These are phyloP conservation scores for Phaeosphaeriaceae sp. DNA, from an alignment of 2,329 filamentous ascomycete genomes.

Conservation along the genomic window DNA sequence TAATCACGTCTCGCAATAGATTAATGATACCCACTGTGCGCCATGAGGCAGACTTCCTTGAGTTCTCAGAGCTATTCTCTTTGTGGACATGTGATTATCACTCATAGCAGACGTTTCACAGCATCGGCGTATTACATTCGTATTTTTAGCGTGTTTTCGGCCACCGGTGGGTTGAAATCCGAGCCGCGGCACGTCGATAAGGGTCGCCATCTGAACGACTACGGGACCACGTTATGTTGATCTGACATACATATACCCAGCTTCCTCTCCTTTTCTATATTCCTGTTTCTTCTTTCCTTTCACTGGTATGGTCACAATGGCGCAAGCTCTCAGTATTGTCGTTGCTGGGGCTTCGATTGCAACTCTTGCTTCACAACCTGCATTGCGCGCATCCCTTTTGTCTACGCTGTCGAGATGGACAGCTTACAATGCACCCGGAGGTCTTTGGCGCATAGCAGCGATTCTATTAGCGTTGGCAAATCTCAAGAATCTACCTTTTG, in stretches of 20 bases:
- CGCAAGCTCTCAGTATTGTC: conserved; percentile 24
- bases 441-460: conserved; percentile 43
- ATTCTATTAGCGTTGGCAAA: conserved; percentile 59
- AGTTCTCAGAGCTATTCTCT: not conserved
- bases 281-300: not conserved
- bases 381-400: conserved; percentile 23
- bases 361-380: conserved; percentile 31
- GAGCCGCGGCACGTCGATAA: conserved; percentile 17
- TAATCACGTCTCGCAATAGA: not conserved
- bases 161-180: not conserved
- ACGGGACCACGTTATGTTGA: not conserved
- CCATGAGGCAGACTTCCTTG: not conserved
- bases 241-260: not conserved
- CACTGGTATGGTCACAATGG: conserved; percentile 24
- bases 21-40: conserved; percentile 15
- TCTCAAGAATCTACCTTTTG: conserved; percentile 75
- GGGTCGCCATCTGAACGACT: not conserved
- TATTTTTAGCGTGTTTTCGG: conserved; percentile 2
- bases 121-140: not conserved
- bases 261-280: not conserved
- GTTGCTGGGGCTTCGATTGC: conserved; percentile 29
- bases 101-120: not conserved
- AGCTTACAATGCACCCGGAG: conserved; percentile 41
- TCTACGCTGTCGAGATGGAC: conserved; percentile 25
- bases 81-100: not conserved